A percentile compares a stretch with the other conserved stretches of the same genome.
These are phyloP conservation scores for Parastagonospora avenae DNA, from an alignment of 2,329 filamentous ascomycete species.

Conservation along the genomic window DNA sequence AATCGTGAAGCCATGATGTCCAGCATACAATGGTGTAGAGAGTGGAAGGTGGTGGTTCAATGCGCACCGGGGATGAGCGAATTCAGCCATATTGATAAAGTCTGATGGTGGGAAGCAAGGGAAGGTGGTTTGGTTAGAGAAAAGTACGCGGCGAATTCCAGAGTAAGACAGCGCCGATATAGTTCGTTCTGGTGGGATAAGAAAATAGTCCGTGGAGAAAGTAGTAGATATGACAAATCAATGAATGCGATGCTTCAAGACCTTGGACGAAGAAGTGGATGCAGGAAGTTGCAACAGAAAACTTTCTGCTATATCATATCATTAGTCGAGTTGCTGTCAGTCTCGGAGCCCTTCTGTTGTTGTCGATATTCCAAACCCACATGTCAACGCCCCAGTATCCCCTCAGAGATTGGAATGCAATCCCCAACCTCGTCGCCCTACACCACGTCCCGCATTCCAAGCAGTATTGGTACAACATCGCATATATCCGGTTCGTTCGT, in stretches of 20 bases:
- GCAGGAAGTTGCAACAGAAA: too few species aligned
- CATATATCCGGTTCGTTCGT: constrained; percentile 22
- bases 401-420: constrained; percentile 6
- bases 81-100: constrained; percentile 4
- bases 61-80: background rate
- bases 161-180: background rate
- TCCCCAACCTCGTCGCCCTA: background rate
- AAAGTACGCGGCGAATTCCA: constrained; percentile 38
- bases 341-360: background rate
- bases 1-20: constrained; percentile 30
- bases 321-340: too few species aligned
- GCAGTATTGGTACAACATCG: constrained; percentile 16
- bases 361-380: background rate
- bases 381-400: background rate
- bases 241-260: background rate
- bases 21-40: constrained; percentile 12
- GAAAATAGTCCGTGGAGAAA: background rate
- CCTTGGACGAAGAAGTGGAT: background rate
- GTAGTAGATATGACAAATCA: background rate
- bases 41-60: constrained; percentile 3
- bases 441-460: constrained; percentile 14
- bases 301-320: too few species aligned
- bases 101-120: constrained; percentile 24
- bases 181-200: background rate
- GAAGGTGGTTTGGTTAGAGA: constrained; percentile 13